Conservation (phyloP, 305 asterid species). For the Solanum hybrid region DNA sequence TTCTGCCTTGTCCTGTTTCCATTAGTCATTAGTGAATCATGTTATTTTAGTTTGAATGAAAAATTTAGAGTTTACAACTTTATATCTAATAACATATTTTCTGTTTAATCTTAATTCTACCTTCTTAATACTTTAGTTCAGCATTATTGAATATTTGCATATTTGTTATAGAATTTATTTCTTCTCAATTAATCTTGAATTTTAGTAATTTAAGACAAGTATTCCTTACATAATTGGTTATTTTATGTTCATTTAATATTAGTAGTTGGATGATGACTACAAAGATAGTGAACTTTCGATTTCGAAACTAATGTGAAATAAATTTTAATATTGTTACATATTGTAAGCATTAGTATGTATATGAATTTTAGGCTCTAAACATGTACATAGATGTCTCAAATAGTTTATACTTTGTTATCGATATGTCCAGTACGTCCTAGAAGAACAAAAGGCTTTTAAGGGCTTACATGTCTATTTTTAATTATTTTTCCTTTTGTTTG, state of each 20-base stretch:
- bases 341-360: background rate
- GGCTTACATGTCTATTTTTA: background rate
- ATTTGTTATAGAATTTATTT: no score
- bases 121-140: background rate
- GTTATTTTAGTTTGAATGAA: background rate
- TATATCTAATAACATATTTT: background rate
- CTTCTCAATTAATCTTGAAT: background rate
- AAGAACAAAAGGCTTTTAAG: background rate
- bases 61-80: background rate
- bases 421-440: background rate
- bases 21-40: background rate
- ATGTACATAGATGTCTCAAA: background rate
- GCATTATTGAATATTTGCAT: background rate
- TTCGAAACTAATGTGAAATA: background rate
- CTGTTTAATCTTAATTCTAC: background rate
- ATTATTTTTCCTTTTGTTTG: background rate
- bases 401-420: background rate
- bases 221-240: no score
- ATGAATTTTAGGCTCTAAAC: background rate
- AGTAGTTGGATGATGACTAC: background rate
- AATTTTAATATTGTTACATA: background rate
- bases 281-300: background rate
- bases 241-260: background rate
- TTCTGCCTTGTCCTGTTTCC: background rate
- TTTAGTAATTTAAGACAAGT: background rate